Conservation (phyloP, 352 stramenopile genomes). For the Thalassiosira mediterranea region DNA sequence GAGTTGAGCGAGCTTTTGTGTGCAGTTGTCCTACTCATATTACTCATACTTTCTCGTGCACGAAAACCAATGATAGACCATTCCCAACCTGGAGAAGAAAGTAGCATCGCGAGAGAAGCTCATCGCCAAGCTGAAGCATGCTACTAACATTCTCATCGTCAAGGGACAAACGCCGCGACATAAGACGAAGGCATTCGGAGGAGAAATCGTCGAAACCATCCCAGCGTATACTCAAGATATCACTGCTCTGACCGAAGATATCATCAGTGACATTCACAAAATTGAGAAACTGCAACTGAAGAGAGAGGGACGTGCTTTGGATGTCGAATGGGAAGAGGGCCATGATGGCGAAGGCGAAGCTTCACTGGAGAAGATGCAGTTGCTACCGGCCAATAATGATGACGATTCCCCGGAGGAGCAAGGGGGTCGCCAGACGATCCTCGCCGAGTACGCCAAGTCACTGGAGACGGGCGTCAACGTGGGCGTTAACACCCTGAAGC, state of each 20-base stretch:
- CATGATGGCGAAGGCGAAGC: not conserved
- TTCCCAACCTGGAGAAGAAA: slow-evolving; percentile 53
- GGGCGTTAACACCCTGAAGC: not conserved
- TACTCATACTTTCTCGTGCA: too few relatives aligned
- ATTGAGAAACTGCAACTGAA: slow-evolving; percentile 43
- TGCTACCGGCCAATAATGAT: not conserved
- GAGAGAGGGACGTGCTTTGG: slow-evolving; percentile 6
- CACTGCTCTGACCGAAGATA: slow-evolving; percentile 52
- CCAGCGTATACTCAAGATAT: slow-evolving; percentile 41
- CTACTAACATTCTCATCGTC: slow-evolving; percentile 57
- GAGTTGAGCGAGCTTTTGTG: too few relatives aligned
- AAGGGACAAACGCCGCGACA: slow-evolving; percentile 31
- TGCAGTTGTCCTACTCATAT: too few relatives aligned
- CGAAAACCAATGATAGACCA: too few relatives aligned
- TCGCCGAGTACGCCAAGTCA: too few relatives aligned
- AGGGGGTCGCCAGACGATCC: too few relatives aligned
- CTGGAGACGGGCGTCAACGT: not conserved
- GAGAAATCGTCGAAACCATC: slow-evolving; percentile 45
- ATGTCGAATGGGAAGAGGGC: not conserved
- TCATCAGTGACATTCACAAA: slow-evolving; percentile 20
- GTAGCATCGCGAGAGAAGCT: slow-evolving; percentile 40
- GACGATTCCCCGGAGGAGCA: too few relatives aligned
- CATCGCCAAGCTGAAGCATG: slow-evolving; percentile 63
- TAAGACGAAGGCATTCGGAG: slow-evolving; percentile 14
- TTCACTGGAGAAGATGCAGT: not conserved